phyloP scores from a whole-genome alignment of 139 green algal species.

The Chlamydomonas sp. region DNA sequence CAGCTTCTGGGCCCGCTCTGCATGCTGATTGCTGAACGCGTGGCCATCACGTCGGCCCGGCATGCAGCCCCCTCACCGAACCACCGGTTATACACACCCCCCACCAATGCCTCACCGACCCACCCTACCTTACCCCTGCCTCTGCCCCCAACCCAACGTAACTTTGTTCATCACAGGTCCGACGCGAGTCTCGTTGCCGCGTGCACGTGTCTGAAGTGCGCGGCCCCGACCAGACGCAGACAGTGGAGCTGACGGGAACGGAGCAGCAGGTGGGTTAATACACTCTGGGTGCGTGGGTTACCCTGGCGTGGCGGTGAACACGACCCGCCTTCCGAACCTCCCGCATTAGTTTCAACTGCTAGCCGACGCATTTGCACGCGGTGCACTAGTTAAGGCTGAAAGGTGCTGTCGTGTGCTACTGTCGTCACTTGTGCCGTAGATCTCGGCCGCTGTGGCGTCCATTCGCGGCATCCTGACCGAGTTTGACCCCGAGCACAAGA shows the following conservation, averaged over 20 bases:
- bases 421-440: background rate
- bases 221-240: conserved; percentile 7
- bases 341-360: too few species aligned
- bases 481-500: conserved; percentile 27
- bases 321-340: too few species aligned
- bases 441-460: background rate
- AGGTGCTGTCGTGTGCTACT: too few species aligned
- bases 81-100: background rate
- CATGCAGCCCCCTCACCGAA: too few species aligned
- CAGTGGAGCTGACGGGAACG: conserved; percentile 33
- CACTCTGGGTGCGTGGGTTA: background rate
- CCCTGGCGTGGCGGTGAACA: too few species aligned
- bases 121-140: background rate
- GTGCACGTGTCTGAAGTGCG: conserved; percentile 34
- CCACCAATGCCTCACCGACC: background rate
- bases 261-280: conserved; percentile 16
- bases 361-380: too few species aligned
- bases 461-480: conserved; percentile 27
- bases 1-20: too few species aligned
- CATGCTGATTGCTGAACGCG: too few species aligned
- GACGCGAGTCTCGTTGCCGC: conserved; percentile 27
- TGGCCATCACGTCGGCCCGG: too few species aligned
- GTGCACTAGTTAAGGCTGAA: too few species aligned
- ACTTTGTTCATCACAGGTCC: background rate
- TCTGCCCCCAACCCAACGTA: background rate